Conservation (phyloP, 495 filamentous ascomycete species). For the Lophium mytilinum region DNA sequence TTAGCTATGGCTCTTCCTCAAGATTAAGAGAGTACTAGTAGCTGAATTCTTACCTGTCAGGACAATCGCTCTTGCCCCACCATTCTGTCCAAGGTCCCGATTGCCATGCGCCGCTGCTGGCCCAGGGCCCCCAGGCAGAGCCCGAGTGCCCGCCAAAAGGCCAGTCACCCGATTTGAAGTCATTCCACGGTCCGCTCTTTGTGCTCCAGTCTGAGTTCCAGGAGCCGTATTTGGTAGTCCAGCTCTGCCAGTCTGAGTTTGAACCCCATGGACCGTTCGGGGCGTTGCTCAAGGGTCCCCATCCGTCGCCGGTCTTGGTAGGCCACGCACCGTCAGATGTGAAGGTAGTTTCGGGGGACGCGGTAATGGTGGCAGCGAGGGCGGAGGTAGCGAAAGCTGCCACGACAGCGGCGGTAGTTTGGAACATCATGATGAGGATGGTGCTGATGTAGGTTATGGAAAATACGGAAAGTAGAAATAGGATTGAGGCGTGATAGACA, state of each 20-base stretch:
- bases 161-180: background rate
- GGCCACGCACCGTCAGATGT: constrained; percentile 13
- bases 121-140: constrained; percentile 22
- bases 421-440: constrained; percentile 1
- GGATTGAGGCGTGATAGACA: background rate
- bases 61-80: constrained; percentile 29
- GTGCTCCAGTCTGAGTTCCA: background rate
- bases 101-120: constrained; percentile 17
- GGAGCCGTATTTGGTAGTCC: background rate
- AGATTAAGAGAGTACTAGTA: too few species aligned
- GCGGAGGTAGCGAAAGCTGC: background rate
- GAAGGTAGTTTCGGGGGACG: constrained; percentile 10
- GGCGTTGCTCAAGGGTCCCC: constrained; percentile 30
- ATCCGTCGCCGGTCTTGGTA: constrained; percentile 10
- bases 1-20: too few species aligned
- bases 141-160: background rate
- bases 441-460: background rate
- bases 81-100: constrained; percentile 29
- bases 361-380: constrained; percentile 2
- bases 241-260: background rate
- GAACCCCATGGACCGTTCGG: constrained; percentile 58
- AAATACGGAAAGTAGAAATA: background rate
- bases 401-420: background rate
- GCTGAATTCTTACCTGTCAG: background rate
- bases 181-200: background rate